phyloP scores from a whole-genome alignment of 139 green algal genomes.

The Closterium sp. region DNA sequence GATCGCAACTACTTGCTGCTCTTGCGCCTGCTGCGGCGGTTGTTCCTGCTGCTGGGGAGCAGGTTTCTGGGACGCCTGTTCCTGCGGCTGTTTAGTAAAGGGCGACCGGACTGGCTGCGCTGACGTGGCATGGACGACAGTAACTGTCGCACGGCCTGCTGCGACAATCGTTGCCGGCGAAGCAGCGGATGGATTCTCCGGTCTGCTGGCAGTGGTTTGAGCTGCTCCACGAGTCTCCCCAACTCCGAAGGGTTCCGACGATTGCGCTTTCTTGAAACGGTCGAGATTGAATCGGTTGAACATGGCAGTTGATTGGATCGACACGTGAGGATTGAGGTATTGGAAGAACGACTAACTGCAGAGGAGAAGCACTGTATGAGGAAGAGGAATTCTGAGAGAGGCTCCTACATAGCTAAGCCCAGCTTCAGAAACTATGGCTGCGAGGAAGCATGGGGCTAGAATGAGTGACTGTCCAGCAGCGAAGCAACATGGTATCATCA shows the following conservation, averaged over 20 bases:
- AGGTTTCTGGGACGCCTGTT: neutral
- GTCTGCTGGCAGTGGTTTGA: no score
- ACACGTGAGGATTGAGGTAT: no score
- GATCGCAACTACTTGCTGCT: neutral
- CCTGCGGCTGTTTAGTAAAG: neutral
- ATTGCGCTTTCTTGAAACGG: constrained; percentile 38
- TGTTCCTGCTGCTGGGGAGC: neutral
- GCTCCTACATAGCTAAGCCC: no score
- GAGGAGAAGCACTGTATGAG: neutral
- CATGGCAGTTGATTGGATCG: neutral
- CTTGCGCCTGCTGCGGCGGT: neutral
- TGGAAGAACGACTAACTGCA: no score
- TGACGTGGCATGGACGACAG: neutral
- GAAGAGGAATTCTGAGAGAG: neutral
- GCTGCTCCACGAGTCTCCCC: neutral
- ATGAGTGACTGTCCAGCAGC: neutral
- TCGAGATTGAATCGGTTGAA: constrained; percentile 15
- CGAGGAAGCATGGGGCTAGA: neutral
- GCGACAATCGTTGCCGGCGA: neutral
- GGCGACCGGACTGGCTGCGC: neutral
- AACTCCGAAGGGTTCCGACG: constrained; percentile 32
- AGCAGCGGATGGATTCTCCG: neutral
- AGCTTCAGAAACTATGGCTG: neutral
- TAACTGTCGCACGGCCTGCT: constrained; percentile 3
- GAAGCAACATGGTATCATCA: neutral